A percentile compares a stretch with the other conserved stretches of the same genome.
phyloP scores from a whole-genome alignment of 805 yeast genomes.

The Priceomyces carsonii region DNA sequence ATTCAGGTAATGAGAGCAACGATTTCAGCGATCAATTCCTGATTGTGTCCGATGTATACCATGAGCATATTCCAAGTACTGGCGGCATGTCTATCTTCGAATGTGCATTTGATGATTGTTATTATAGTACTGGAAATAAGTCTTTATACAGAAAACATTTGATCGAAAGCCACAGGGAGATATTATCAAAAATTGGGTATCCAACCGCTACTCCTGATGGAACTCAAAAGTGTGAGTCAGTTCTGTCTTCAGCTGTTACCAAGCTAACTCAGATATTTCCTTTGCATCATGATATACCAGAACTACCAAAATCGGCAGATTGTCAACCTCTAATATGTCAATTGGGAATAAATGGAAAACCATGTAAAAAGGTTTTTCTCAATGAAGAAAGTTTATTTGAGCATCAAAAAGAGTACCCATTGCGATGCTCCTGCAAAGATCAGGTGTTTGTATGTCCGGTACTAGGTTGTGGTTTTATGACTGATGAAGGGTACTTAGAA shows the following conservation, averaged over 20 bases:
- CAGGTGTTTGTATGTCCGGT: constrained; percentile 40
- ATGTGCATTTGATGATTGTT: constrained; percentile 27
- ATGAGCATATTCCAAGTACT: background rate
- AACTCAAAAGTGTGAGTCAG: too few relatives aligned
- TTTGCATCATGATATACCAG: constrained; percentile 20
- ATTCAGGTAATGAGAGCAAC: too few relatives aligned
- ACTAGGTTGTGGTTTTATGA: constrained; percentile 41
- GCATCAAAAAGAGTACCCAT: constrained; percentile 18
- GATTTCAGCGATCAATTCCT: constrained; percentile 28
- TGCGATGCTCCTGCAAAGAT: constrained; percentile 25
- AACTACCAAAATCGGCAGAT: constrained; percentile 20
- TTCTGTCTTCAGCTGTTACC: constrained; percentile 3
- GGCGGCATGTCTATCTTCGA: constrained; percentile 15
- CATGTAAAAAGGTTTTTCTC: constrained; percentile 18
- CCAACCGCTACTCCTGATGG: constrained; percentile 15
- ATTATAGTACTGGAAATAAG: constrained; percentile 30
- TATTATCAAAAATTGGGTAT: constrained; percentile 23
- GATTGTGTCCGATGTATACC: constrained; percentile 15
- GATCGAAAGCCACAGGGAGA: constrained; percentile 19
- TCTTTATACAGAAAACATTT: constrained; percentile 25
- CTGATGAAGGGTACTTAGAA: constrained; percentile 30
- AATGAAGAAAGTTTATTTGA: constrained; percentile 13
- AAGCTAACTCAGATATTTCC: constrained; percentile 21
- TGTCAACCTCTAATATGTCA: constrained; percentile 18
- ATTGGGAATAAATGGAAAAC: constrained; percentile 8